A percentile compares a stretch with the other conserved stretches of the same genome.
Conservation (phyloP, 1,284 basidiomycete species). For the Boletus sp. region DNA sequence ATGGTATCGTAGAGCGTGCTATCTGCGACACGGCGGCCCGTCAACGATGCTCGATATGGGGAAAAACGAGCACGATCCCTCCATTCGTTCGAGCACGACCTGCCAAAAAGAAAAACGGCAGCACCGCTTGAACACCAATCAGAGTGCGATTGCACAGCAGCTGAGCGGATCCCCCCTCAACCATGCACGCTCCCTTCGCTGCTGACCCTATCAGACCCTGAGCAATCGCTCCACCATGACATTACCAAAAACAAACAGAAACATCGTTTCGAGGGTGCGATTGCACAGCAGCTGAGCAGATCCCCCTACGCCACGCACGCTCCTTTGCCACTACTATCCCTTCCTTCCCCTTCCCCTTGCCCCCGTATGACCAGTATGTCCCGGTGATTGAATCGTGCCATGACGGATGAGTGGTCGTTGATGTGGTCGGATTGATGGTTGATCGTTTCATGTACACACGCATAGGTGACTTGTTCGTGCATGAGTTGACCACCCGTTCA, state of each 20-base stretch:
- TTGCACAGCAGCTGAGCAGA: no score
- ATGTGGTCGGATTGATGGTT: background rate
- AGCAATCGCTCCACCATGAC: no score
- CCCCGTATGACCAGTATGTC: no score
- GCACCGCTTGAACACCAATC: background rate
- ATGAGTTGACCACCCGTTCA: no score
- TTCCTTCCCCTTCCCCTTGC: no score
- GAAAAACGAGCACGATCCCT: background rate
- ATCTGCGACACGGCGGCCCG: background rate
- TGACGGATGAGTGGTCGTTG: background rate
- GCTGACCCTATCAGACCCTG: no score
- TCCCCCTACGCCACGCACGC: no score
- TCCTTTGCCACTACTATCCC: no score
- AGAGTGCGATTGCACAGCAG: background rate
- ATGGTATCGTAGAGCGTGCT: background rate
- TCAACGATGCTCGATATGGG: background rate
- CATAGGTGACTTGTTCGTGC: no score
- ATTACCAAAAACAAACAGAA: no score
- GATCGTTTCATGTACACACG: conserved; percentile 1
- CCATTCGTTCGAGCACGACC: background rate
- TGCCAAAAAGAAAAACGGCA: background rate
- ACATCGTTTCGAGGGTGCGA: no score
- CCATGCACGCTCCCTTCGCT: background rate
- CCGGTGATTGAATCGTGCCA: no score
- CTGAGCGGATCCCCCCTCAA: background rate